Conservation (phyloP, 1,284 basidiomycete genomes). For the Inonotus hispidus region DNA sequence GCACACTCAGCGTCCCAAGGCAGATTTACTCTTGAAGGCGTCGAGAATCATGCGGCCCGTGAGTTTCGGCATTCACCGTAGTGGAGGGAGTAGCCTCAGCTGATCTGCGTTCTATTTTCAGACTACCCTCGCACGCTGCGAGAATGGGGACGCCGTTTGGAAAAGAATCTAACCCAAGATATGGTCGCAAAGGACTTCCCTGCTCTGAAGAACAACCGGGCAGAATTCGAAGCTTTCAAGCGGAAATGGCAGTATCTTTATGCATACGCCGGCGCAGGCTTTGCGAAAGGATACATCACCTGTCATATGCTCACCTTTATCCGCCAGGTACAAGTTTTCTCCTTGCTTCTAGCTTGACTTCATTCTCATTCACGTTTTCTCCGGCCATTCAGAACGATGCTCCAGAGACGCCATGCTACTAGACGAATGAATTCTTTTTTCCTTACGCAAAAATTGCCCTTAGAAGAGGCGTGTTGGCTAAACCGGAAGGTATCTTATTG, state of each 20-base stretch:
- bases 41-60: constrained; percentile 71
- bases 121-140: constrained; percentile 46
- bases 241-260: constrained; percentile 30
- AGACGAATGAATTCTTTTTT: background rate
- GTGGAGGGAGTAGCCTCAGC: background rate
- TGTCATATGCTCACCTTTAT: constrained; percentile 25
- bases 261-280: constrained; percentile 27
- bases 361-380: background rate
- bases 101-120: constrained; percentile 12
- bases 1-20: constrained; percentile 62
- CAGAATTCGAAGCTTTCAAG: constrained; percentile 24
- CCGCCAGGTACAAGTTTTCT: constrained; percentile 19
- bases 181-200: constrained; percentile 20
- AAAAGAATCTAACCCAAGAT: constrained; percentile 22
- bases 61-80: constrained; percentile 4
- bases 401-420: constrained; percentile 11
- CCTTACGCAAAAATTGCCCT: background rate
- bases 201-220: constrained; percentile 17
- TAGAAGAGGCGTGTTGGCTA: background rate
- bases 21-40: constrained; percentile 77
- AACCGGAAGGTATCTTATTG: background rate
- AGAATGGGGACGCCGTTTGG: constrained; percentile 37
- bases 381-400: constrained; percentile 12
- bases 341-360: background rate
- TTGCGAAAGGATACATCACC: constrained; percentile 25